Percentiles rank a stretch among this genome's conserved stretches.
phyloP scores from a whole-genome alignment of 768 basidiomycete species.

The Suillus luteus region DNA sequence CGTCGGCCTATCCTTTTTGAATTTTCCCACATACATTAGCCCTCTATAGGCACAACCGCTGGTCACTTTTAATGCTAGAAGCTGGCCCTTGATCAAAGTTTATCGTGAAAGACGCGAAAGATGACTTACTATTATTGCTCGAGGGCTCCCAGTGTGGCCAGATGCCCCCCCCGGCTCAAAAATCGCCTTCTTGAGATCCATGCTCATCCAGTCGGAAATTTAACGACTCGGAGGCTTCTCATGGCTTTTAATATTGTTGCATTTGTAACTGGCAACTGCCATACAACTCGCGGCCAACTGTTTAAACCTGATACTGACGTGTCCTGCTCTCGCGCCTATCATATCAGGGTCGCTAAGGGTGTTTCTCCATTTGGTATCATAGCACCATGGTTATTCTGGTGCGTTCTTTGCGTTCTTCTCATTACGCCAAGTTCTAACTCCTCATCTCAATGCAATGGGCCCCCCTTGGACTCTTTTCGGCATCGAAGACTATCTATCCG shows the following conservation, averaged over 20 bases:
- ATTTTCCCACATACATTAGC: background rate
- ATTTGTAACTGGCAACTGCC: background rate
- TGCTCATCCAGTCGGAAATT: background rate
- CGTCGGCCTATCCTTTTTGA: background rate
- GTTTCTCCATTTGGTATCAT: background rate
- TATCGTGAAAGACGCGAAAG: no score
- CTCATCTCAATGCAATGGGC: background rate
- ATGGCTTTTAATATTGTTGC: background rate
- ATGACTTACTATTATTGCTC: no score
- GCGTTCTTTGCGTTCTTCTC: background rate
- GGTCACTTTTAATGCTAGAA: background rate
- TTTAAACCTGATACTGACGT: background rate
- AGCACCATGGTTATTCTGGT: background rate
- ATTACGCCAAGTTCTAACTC: background rate
- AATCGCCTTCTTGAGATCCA: background rate
- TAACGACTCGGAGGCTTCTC: background rate
- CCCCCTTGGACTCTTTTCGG: background rate
- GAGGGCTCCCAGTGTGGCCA: background rate
- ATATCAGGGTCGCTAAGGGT: background rate
- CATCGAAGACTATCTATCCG: background rate
- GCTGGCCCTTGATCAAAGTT: no score
- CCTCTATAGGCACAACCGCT: background rate
- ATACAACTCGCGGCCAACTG: background rate
- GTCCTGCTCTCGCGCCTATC: background rate
- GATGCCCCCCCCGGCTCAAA: background rate